Evolutionary conservation across 179 eudicot genomes (phyloP).

Genomic region (Silene noctiflora): DNA sequence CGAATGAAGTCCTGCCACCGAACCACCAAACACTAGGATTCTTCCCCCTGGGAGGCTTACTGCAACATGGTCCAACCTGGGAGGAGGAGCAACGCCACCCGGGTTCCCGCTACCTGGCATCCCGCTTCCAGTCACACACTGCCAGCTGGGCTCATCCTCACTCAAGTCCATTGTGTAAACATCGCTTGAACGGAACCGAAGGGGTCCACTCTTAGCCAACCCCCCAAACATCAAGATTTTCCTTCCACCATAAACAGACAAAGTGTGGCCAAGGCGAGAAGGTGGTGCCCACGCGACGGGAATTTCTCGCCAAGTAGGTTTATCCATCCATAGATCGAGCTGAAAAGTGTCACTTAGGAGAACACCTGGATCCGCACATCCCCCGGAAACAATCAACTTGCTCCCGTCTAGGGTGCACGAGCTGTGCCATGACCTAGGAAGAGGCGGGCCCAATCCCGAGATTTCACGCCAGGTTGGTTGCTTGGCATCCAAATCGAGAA

Average conservation of each 20-base stretch:
- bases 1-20: conserved; percentile 92
- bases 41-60: conserved; percentile 91
- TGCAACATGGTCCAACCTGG: conserved; percentile 90
- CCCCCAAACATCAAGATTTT: conserved; percentile 95
- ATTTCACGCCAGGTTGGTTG: conserved; percentile 94
- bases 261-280: conserved; percentile 83
- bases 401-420: conserved; percentile 96
- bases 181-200: conserved; percentile 88
- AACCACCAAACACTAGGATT: conserved; percentile 86
- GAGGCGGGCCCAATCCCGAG: conserved; percentile 83
- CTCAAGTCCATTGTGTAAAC: conserved; percentile 92
- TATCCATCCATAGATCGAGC: conserved; percentile 82
- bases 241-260: conserved; percentile 81
- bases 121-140: conserved; percentile 77
- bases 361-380: conserved; percentile 92
- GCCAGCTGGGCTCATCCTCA: conserved; percentile 88
- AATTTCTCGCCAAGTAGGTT: conserved; percentile 83
- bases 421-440: conserved; percentile 96
- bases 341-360: conserved; percentile 85
- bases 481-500: conserved; percentile 81
- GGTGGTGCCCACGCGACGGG: conserved; percentile 89
- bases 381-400: conserved; percentile 87
- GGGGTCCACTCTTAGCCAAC: conserved; percentile 85
- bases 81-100: conserved; percentile 89
- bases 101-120: conserved; percentile 96